Base-by-base conservation (phyloP, 2,329 filamentous ascomycete genomes). In the Xylariaceae sp. region DNA sequence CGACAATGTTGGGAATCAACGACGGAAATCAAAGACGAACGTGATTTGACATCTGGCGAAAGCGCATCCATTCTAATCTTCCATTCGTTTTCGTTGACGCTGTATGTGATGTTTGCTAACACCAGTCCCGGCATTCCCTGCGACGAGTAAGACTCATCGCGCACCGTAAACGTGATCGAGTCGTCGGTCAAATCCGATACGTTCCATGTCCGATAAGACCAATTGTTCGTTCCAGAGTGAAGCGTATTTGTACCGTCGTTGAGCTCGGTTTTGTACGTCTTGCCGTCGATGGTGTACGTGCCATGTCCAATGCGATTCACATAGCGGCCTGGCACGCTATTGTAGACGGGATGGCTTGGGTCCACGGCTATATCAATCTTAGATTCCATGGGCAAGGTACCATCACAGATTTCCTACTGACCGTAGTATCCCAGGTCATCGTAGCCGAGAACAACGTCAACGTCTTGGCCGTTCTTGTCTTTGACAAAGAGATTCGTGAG, bases 101-200 rank as follows among this genome's bases (percentile, higher is more conserved):
- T 85, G 72, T 88, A 88, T 2, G 83, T 87, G 50, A 87, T 81
- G 57, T 80, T 81, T 64, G 81, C 80, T 50, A 83, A 71, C 37
- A 88, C 84, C 51, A 81, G 75, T 49, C 86, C 86, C 0, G 83
- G 80, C 75, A 88, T 84, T 58, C 85, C 85, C 67, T 80, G 71
- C 48, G 82, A 80, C 53, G 82, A 82, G 70, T 82, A 75, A 51
- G 73, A 79, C n/a, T 78, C 74, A 68, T 88, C 86, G 61, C 81
- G 76, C 64, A 88, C 80, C n/a, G 80, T 78, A 72, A 88, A 88
- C 48, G 85, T 88, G 67, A 88, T 86, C 23, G 82, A 84, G 64
- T 80, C 76, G 17, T 75, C 68, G 8, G 80, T 81, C 61, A 81
- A 73, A 1, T 77, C 76, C 3, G 81, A 79, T 17, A 88, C 80